Base-by-base conservation (phyloP, 192 early-diverging fungal genomes). In the Coemansia sp. region DNA sequence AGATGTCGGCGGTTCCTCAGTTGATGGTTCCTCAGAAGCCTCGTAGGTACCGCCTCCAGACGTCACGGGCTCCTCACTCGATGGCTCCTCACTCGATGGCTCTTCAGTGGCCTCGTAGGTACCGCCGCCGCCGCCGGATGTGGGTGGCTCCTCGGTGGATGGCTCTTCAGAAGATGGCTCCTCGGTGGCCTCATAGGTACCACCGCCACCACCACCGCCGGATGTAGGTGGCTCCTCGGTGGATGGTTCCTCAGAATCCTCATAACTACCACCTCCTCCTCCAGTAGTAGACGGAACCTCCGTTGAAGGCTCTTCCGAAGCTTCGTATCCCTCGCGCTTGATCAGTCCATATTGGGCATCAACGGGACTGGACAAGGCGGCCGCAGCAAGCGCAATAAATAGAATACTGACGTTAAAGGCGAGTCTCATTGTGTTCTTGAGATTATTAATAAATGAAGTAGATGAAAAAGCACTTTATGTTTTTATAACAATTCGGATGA, bases 381-480 rank as follows among this genome's bases (percentile, higher is more conserved):
- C 77, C 4, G 71, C 65, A 2, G 77, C 72, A 62, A 74, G 65
- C 60, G 72, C 77, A 48, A 80, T 65, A 59, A 80, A 71, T 37
- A 80, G 71, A 51, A 74, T 58, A 52, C 77, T 74, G 43, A 80
- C 62, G 65, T 69, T 73, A 41, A 80, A 41, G 32, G 71, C 59
- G 15, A 73, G 61, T 45, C 68, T 74, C 77, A 80, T 80, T 54
- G n/a, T 32, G 32, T 32, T 63, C 42, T 5, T 48, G 41, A 54
- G 21, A 51, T 47, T 47, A 37, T 56, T 36, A 32, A 16, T 59
- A 59, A 59, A 39, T 59, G 13, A 13, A 59, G 32, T 18, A 6
- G 26, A 59, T 40, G 16, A 9, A 41, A 41, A 41, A 2, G 46
- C 46, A 47, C 11, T 2, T n/a, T 47, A 47, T 47, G 46, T n/a